Conservation (phyloP, 306 rosid genomes). For the Echinosophora koreensis region DNA sequence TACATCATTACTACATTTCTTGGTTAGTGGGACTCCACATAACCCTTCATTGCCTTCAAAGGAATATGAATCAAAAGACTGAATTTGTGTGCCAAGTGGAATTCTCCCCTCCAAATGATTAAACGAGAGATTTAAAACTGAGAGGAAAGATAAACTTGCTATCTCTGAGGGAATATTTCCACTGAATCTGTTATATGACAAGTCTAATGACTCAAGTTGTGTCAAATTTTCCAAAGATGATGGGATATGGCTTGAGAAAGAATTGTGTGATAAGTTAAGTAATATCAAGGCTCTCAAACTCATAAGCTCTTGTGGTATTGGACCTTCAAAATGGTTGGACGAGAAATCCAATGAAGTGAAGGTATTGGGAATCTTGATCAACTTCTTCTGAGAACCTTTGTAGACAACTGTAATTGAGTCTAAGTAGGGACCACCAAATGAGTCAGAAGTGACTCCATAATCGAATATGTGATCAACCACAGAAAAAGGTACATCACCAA, state of each 20-base stretch:
- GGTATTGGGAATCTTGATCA: not conserved
- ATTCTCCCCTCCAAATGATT: slow-evolving; percentile 47
- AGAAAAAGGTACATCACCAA: not conserved
- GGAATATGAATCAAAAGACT: slow-evolving; percentile 25
- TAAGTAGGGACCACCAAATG: slow-evolving; percentile 11
- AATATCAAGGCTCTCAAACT: not conserved
- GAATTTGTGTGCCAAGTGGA: slow-evolving; percentile 34
- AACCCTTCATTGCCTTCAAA: slow-evolving; percentile 46
- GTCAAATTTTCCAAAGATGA: slow-evolving; percentile 31
- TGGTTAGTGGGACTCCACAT: slow-evolving; percentile 49
- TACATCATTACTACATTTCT: not conserved
- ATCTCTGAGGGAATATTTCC: slow-evolving; percentile 39
- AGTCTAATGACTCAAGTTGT: slow-evolving; percentile 45
- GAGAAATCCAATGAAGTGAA: slow-evolving; percentile 39
- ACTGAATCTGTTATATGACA: slow-evolving; percentile 35
- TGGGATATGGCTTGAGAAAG: slow-evolving; percentile 42
- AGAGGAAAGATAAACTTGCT: slow-evolving; percentile 23
- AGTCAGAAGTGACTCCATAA: not conserved
- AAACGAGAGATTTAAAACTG: slow-evolving; percentile 44
- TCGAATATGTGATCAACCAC: not conserved
- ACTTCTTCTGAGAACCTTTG: not conserved
- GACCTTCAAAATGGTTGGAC: slow-evolving; percentile 20
- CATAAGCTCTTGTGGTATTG: slow-evolving; percentile 26
- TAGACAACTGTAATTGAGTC: not conserved
- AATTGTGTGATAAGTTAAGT: slow-evolving; percentile 35